Conservation (phyloP, 139 green algal genomes). For the Eudorina sp. region DNA sequence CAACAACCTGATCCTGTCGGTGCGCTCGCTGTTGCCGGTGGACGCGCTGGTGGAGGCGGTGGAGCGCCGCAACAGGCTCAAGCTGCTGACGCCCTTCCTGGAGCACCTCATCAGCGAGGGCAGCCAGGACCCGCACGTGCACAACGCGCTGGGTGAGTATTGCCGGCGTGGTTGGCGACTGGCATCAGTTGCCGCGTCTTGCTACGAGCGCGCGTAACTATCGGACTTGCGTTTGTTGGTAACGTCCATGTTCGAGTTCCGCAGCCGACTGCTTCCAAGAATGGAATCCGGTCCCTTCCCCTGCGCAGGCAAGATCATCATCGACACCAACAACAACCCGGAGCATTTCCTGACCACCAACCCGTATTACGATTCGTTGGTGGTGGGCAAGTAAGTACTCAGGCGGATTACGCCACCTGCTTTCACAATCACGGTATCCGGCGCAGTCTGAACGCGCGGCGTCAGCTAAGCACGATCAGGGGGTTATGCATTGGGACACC, state of each 20-base stretch:
- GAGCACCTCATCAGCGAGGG: slow-evolving; percentile 98
- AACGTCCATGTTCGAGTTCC: too few relatives aligned
- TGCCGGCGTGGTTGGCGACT: too few relatives aligned
- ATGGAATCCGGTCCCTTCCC: too few relatives aligned
- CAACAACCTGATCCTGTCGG: slow-evolving; percentile 98
- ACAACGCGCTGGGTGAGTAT: slow-evolving; percentile 93
- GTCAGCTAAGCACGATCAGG: too few relatives aligned
- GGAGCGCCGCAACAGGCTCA: slow-evolving; percentile 92
- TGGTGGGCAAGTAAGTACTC: slow-evolving; percentile 74
- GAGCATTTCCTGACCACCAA: slow-evolving; percentile 99
- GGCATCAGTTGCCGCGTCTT: too few relatives aligned
- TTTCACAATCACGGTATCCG: too few relatives aligned
- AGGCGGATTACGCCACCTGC: background rate
- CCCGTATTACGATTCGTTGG: slow-evolving; percentile 97
- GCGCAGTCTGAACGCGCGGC: too few relatives aligned
- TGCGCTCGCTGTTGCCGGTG: slow-evolving; percentile 86
- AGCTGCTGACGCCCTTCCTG: slow-evolving; percentile 97
- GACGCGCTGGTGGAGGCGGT: slow-evolving; percentile 82
- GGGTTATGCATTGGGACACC: too few relatives aligned
- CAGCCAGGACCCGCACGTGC: slow-evolving; percentile 91
- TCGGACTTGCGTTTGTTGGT: too few relatives aligned
- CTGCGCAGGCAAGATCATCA: slow-evolving; percentile 96
- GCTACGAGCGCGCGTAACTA: too few relatives aligned
- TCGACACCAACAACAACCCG: slow-evolving; percentile 99
- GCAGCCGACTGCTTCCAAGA: too few relatives aligned